Evolutionary conservation across 164 flowering plant genomes (phyloP), one percentile per base, ranked within the genome.

Genomic region (Kingdonia uniflora): DNA sequence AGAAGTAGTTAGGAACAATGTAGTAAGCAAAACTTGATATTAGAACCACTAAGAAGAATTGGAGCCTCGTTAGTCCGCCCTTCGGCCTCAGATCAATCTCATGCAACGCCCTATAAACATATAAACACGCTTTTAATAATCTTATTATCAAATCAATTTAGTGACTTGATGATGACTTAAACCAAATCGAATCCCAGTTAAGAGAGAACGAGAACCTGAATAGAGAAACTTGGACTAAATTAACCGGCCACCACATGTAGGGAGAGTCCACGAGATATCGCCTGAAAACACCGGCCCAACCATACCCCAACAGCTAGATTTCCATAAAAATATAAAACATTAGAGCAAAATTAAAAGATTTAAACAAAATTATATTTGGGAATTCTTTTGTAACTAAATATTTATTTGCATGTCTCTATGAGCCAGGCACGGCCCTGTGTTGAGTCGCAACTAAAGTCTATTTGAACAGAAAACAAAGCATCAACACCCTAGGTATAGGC

Each of bases 221-320:
- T n/a, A 59, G 19, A 15, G 63, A 59, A 20, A 59, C 63, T 35
- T 59, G 63, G 51, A 59, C 51, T 5, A 59, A 26, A 26, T 52
- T 52, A 11, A 44, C 43, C 1, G 63, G 63, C 57, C 63, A 59
- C 63, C 63, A 59, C 63, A 59, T 59, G 11, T 52, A 59, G 13
- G 63, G 63, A 22, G 63, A 59, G 14, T 59, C 56, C 37, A 59
- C 63, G 37, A 59, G 63, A n/a, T 43, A 59, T 17, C 44, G 51
- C 35, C 51, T 52, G 17, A 59, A 59, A 11, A 59, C 6, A 19
- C 63, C 63, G 29, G 63, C 63, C 56, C 56, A 59, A 11, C 63
- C 63, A 44, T 59, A 59, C 1, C 56, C 63, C 16, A 59, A 16
- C 63, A 59, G 33, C 63, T 59, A 35, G 1, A 33, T 33, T 1